Evolutionary conservation across 164 flowering plant genomes (phyloP).

Genomic region (Dillenia suffruticosa): DNA sequence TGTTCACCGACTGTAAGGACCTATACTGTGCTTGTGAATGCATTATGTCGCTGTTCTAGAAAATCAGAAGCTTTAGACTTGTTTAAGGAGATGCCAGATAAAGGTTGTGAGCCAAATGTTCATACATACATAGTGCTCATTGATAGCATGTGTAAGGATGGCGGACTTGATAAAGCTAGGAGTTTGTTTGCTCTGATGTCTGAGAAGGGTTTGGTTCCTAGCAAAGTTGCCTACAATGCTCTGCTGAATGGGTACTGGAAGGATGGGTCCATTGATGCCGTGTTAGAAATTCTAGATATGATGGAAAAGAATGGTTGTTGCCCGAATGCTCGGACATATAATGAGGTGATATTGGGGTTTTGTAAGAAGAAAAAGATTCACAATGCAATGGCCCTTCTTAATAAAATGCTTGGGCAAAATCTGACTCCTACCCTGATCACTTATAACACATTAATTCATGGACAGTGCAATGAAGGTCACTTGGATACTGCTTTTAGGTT

Average conservation of each 20-base stretch:
- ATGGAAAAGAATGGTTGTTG: slow-evolving; percentile 50
- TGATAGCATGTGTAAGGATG: slow-evolving; percentile 54
- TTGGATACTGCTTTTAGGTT: slow-evolving; percentile 65
- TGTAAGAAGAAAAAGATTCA: slow-evolving; percentile 48
- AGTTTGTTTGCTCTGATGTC: slow-evolving; percentile 38
- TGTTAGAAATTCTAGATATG: slow-evolving; percentile 41
- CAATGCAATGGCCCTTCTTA: slow-evolving; percentile 62
- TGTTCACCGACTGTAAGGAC: slow-evolving; percentile 68
- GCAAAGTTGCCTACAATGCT: slow-evolving; percentile 80
- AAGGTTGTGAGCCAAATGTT: slow-evolving; percentile 68
- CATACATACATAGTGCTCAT: slow-evolving; percentile 79
- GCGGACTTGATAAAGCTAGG: slow-evolving; percentile 51
- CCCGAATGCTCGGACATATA: slow-evolving; percentile 70
- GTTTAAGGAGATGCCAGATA: slow-evolving; percentile 58
- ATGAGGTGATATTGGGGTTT: slow-evolving; percentile 66
- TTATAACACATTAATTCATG: slow-evolving; percentile 57
- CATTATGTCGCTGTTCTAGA: slow-evolving; percentile 48
- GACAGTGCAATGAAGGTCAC: slow-evolving; percentile 64
- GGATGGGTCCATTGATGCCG: slow-evolving; percentile 47
- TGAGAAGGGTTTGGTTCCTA: slow-evolving; percentile 48
- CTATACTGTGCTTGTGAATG: slow-evolving; percentile 60
- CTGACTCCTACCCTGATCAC: slow-evolving; percentile 49
- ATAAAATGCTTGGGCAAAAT: slow-evolving; percentile 44
- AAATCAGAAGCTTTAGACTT: slow-evolving; percentile 46
- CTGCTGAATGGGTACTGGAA: slow-evolving; percentile 77